Evolutionary conservation across 768 basidiomycete genomes (phyloP), one percentile per base, ranked within the genome.

Genomic region (Clavaria fumosa): DNA sequence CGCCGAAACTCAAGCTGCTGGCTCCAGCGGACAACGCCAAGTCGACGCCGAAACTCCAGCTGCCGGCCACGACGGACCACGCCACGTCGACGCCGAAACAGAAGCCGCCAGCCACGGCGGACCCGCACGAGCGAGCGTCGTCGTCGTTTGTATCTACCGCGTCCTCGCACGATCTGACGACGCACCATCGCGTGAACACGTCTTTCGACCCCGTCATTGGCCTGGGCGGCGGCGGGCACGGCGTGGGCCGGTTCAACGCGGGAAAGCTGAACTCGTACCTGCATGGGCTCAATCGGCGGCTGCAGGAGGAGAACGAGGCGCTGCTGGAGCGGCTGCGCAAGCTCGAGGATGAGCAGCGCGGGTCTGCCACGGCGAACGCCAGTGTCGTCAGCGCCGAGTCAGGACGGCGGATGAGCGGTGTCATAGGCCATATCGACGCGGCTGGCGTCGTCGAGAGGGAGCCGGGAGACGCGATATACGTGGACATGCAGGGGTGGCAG

Each of bases 201-300:
- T 89, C 85, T 5, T 86, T 90, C 43, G 89, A 90, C 49, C 82
- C 82, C 18, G 71, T 75, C 1, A 73, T 84, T 51, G 82, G 81
- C 10, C 72, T 79, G 33, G 78, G 74, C 18, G 72, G 69, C 18
- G 63, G 64, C 26, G 72, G 70, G 12, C 69, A 72, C 30, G 79
- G 75, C 12, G 70, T 84, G 21, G 77, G 78, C 11, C 63, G 78
- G 20, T 89, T 89, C 57, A 85, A 91, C 53, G 81, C 81, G 2
- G 68, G 69, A 12, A 93, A 89, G 56, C 56, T 93, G 45, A 91
- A 93, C 43, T 65, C 68, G 7, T 91, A 93, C 53, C 55, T 93
- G 49, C 84, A 91, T 55, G 77, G 79, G 7, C 62, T 93, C 35
- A 93, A 93, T 54, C 62, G 76, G 31, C 67, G 78, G 39, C 53